Base-by-base conservation (phyloP, 1,284 basidiomycete genomes). In the Rhodofomes roseus region DNA sequence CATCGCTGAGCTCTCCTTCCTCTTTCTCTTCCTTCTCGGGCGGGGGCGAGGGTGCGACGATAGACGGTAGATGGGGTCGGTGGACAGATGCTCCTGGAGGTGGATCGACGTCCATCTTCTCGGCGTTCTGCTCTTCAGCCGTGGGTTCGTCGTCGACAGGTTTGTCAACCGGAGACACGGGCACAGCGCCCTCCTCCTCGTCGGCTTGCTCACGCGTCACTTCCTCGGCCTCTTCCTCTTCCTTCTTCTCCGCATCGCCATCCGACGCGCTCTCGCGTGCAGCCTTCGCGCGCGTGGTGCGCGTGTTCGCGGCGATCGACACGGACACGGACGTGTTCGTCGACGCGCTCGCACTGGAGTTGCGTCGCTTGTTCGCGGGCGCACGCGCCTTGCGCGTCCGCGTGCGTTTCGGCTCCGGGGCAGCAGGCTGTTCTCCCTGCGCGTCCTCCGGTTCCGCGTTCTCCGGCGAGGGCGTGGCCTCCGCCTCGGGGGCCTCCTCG, bases 381-480 rank as follows among this genome's bases (percentile, higher is more conserved):
- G 65, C 60, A 36, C 65, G 66, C n/a, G 65, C 60, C 56, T 67
- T 68, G 48, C 71, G 62, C 34, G 70, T 64, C 23, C 74, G 68
- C 25, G 71, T 66, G 7, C 71, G 68, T 52, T 65, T 69, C 43
- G 67, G 68, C 63, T 68, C 66, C 27, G 65, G 65, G 4, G 60
- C 60, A 25, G 61, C 62, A 55, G 68, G 68, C 23, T 57, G 63
- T 62, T 66, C 69, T 56, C 66, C 69, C 36, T 62, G 71, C 41
- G 65, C 67, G 51, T 63, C 62, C 2, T 67, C 70, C 11, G 57
- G 64, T 29, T 65, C 64, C 39, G 56, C 68, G 4, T 63, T 63
- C 65, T 57, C 59, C 20, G 60, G 44, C 36, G 63, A 51, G 25
- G 63, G 58, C 16, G 36, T 16, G 29, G 64, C 70, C 53, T 63